These are phyloP conservation scores for Misopates orontium DNA, from an alignment of 257 asterid genomes.

Conservation along the genomic window DNA sequence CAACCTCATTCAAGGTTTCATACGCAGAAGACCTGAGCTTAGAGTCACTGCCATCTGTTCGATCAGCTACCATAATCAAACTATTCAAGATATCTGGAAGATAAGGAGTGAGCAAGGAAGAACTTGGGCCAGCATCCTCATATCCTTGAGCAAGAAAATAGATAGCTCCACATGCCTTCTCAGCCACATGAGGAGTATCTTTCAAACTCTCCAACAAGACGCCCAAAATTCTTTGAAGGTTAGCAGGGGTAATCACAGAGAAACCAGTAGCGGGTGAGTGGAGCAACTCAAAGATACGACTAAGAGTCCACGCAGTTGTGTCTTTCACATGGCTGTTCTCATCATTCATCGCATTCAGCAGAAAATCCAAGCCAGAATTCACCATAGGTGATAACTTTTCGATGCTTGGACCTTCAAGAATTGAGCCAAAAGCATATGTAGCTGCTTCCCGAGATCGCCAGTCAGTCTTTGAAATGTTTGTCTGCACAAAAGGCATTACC, in stretches of 20 bases:
- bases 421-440: slow-evolving; percentile 85
- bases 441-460: slow-evolving; percentile 92
- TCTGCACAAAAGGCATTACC: slow-evolving; percentile 79
- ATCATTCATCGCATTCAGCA: slow-evolving; percentile 78
- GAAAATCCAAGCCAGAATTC: slow-evolving; percentile 62
- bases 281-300: slow-evolving; percentile 79
- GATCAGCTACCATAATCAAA: slow-evolving; percentile 64
- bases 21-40: slow-evolving; percentile 71
- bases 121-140: slow-evolving; percentile 73
- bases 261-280: slow-evolving; percentile 68
- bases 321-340: slow-evolving; percentile 72
- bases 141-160: slow-evolving; percentile 85
- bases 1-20: slow-evolving; percentile 77
- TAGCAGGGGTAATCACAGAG: slow-evolving; percentile 63
- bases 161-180: slow-evolving; percentile 83
- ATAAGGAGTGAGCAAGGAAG: slow-evolving; percentile 65
- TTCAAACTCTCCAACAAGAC: slow-evolving; percentile 62
- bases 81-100: slow-evolving; percentile 55
- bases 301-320: slow-evolving; percentile 94
- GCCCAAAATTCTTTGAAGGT: slow-evolving; percentile 53
- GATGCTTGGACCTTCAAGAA: slow-evolving; percentile 85
- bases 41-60: slow-evolving; percentile 68
- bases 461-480: slow-evolving; percentile 65
- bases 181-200: slow-evolving; percentile 80
- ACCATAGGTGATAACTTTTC: slow-evolving; percentile 81